These are phyloP conservation scores for Malus hybrid DNA, from an alignment of 331 rosid genomes.

Conservation along the genomic window DNA sequence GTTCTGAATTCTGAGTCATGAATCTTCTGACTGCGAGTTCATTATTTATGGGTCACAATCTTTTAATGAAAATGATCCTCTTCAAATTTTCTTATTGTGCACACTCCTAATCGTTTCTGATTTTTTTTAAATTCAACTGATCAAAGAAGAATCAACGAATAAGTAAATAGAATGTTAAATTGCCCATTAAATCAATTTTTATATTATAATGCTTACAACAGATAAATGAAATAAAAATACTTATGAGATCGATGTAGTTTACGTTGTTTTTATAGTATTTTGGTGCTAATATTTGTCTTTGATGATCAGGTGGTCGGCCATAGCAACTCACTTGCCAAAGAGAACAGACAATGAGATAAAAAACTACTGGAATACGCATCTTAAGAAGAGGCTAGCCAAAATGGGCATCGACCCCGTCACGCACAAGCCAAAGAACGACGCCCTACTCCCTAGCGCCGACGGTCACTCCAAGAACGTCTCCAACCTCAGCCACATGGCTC, in stretches of 20 bases:
- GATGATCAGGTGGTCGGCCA: conserved; percentile 91
- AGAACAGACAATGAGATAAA: conserved; percentile 96
- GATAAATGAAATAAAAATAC: neutral
- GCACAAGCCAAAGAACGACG: conserved; percentile 86
- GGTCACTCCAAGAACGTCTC: conserved; percentile 81
- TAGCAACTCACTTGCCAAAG: conserved; percentile 96
- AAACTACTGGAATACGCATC: conserved; percentile 97
- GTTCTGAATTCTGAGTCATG: conserved; percentile 26
- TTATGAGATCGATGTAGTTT: neutral
- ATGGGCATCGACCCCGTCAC: conserved; percentile 97
- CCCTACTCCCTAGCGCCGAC: conserved; percentile 50
- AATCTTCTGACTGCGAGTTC: too few relatives aligned
- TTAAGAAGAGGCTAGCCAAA: conserved; percentile 85
- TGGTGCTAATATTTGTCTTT: conserved; percentile 6
- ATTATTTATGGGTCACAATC: conserved; percentile 2
- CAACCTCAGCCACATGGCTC: conserved; percentile 96
- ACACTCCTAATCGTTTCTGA: too few relatives aligned
- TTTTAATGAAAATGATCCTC: conserved; percentile 2
- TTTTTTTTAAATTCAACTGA: too few relatives aligned
- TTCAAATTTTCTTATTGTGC: neutral
- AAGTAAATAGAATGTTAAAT: too few relatives aligned
- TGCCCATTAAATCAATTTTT: too few relatives aligned
- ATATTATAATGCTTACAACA: too few relatives aligned
- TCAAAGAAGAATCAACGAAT: too few relatives aligned
- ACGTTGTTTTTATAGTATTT: conserved; percentile 6